Evolutionary conservation across 2,329 filamentous ascomycete genomes (phyloP), one percentile per base, ranked within the genome.

Genomic region (Thelonectria discophora): DNA sequence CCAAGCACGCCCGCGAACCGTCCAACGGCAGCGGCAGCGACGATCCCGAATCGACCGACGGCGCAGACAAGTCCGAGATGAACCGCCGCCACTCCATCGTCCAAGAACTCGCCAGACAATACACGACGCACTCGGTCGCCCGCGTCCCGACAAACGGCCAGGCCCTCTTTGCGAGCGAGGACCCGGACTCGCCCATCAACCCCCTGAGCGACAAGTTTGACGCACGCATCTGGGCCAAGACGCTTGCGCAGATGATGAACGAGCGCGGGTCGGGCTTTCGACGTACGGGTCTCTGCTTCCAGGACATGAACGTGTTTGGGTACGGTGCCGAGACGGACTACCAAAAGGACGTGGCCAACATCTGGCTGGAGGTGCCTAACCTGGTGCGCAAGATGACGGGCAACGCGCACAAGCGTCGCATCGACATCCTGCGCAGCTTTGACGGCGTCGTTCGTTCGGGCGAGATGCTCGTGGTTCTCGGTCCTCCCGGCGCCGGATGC

Each of bases 311-410:
- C 48, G 58, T 61, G 7, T 61, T 61, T 18, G 58, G 58, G 3
- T 61, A 61, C 34, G 58, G 58, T 18, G 48, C 48, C 32, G 58
- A 61, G 53, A 61, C 58, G 7, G 58, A 61, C 48, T 61, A 61
- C 34, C 58, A 61, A 20, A 61, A 61, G 53, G 58, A 61, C n/a
- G 49, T 61, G 1, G 53, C n/a, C 47, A 61, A 61, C 12, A 18
- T 61, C 18, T 61, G 58, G 58, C 48, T 61, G 2, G 58, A 61
- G 40, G 18, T 61, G 4, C 58, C 58, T 9, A 52, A 13, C 34
- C 2, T 61, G 15, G 2, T 52, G 13, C 49, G 48, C 58, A 61
- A 61, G 53, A 39, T 34, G 17, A 48, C 45, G 4, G 18, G 34
- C 1, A 53, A 45, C 18, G 53, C 48, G 15, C 51, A 32, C 15